Evolutionary conservation across 148 eudicot species (phyloP), one percentile per base, ranked within the genome.

Genomic region (Nyssa sinensis): DNA sequence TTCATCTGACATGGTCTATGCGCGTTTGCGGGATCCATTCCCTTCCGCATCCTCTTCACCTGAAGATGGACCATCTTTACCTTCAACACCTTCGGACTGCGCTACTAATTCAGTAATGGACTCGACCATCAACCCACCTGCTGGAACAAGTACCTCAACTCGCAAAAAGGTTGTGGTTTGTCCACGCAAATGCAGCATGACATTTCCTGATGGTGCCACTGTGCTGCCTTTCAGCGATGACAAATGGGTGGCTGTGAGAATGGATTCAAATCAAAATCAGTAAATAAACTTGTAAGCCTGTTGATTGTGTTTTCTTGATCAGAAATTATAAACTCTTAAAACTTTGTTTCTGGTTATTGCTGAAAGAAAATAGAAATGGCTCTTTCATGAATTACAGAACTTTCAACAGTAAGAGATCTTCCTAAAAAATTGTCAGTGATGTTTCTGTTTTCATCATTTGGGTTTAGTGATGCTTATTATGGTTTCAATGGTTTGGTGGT

Each of bases 141-240:
- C 10, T 44, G 67, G 34, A 34, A 27, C 0, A 17, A 59, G 67
- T 7, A 28, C n/a, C n/a, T n/a, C n/a, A n/a, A n/a, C n/a, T n/a
- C n/a, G n/a, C n/a, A n/a, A n/a, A n/a, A n/a, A n/a, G n/a, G n/a
- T n/a, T n/a, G n/a, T n/a, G n/a, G n/a, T n/a, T n/a, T n/a, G n/a
- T n/a, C n/a, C n/a, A n/a, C n/a, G n/a, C n/a, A n/a, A n/a, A n/a
- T n/a, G n/a, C n/a, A n/a, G n/a, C n/a, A n/a, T n/a, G n/a, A n/a
- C n/a, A n/a, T n/a, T n/a, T n/a, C n/a, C n/a, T n/a, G n/a, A n/a
- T n/a, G n/a, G n/a, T n/a, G n/a, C n/a, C n/a, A n/a, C n/a, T n/a
- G n/a, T n/a, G n/a, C n/a, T n/a, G n/a, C 81, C 84, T 30, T 49
- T 59, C 59, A 73, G 75, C 41, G 84, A 86, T 65, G 77, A 86